Percentiles rank a stretch among this genome's conserved stretches.
These are phyloP conservation scores for Penicillium flavigenum DNA, from an alignment of 495 filamentous ascomycete species.

Conservation along the genomic window DNA sequence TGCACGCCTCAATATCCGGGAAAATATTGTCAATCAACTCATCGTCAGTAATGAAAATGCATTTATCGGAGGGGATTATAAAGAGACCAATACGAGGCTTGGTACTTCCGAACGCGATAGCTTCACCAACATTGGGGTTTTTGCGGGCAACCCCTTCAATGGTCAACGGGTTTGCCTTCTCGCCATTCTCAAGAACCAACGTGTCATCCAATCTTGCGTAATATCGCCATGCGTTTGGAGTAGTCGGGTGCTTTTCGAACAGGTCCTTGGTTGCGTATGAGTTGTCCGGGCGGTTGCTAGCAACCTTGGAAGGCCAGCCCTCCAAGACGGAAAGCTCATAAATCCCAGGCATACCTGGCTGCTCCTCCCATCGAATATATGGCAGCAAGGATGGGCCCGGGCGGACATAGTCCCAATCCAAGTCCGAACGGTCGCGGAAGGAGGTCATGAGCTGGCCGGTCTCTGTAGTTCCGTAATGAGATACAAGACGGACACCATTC, in stretches of 20 bases:
- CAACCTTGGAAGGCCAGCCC: constrained; percentile 62
- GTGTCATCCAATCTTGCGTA: constrained; percentile 57
- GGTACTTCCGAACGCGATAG: constrained; percentile 31
- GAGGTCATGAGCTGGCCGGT: constrained; percentile 55
- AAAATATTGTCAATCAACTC: constrained; percentile 45
- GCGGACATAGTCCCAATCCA: constrained; percentile 63
- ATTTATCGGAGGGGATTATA: constrained; percentile 38
- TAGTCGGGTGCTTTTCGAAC: constrained; percentile 52
- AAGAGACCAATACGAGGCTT: constrained; percentile 37
- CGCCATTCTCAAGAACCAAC: constrained; percentile 59
- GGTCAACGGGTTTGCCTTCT: constrained; percentile 62
- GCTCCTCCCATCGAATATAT: constrained; percentile 50
- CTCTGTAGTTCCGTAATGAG: constrained; percentile 51
- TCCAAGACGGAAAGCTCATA: constrained; percentile 56
- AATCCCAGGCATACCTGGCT: constrained; percentile 36
- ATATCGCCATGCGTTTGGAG: constrained; percentile 54
- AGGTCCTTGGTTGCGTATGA: constrained; percentile 59
- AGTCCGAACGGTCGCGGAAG: constrained; percentile 43
- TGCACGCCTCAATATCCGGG: constrained; percentile 46
- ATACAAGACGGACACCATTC: constrained; percentile 51
- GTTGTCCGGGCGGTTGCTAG: constrained; percentile 55
- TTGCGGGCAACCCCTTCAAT: constrained; percentile 47
- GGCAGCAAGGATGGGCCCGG: constrained; percentile 25
- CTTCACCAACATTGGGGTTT: constrained; percentile 27
- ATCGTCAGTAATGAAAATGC: constrained; percentile 29